phyloP scores from a whole-genome alignment of 768 basidiomycete species.

The Leccinum longicurvipes region DNA sequence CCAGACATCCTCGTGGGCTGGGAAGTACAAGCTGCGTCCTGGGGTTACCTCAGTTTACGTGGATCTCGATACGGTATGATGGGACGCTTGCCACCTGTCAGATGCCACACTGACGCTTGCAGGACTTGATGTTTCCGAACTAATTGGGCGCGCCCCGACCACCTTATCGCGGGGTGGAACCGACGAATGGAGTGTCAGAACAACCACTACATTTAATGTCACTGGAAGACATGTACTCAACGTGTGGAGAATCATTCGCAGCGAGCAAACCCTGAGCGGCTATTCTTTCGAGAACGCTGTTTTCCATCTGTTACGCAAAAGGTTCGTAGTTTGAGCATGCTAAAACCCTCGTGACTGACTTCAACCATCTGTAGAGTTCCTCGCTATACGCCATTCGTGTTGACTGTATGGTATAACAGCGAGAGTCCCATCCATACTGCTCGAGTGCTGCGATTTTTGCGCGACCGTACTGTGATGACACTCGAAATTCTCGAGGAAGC shows the following conservation, averaged over 20 bases:
- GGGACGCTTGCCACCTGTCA: neutral
- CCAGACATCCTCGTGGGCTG: conserved; percentile 92
- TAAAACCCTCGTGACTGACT: neutral
- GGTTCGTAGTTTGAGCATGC: conserved; percentile 45
- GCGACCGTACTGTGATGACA: conserved; percentile 61
- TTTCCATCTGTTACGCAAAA: conserved; percentile 71
- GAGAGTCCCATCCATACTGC: conserved; percentile 51
- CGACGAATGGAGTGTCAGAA: conserved; percentile 69
- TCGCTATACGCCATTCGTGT: conserved; percentile 57
- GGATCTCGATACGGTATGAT: conserved; percentile 62
- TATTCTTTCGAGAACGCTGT: conserved; percentile 91
- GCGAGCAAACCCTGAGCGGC: conserved; percentile 69
- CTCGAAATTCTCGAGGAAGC: conserved; percentile 78
- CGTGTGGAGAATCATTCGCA: conserved; percentile 88
- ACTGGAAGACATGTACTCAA: conserved; percentile 90
- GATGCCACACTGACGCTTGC: conserved; percentile 3
- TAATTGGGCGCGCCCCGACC: conserved; percentile 73
- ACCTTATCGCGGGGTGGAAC: conserved; percentile 30
- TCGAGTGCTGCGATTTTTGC: conserved; percentile 59
- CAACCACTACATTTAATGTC: conserved; percentile 80
- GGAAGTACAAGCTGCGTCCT: conserved; percentile 85
- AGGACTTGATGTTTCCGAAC: conserved; percentile 73
- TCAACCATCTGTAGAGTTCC: conserved; percentile 54
- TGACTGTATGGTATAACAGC: conserved; percentile 70
- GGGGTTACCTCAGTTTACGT: conserved; percentile 85